phyloP scores from a whole-genome alignment of 306 rosid species.

The Ziziphus jujuba region DNA sequence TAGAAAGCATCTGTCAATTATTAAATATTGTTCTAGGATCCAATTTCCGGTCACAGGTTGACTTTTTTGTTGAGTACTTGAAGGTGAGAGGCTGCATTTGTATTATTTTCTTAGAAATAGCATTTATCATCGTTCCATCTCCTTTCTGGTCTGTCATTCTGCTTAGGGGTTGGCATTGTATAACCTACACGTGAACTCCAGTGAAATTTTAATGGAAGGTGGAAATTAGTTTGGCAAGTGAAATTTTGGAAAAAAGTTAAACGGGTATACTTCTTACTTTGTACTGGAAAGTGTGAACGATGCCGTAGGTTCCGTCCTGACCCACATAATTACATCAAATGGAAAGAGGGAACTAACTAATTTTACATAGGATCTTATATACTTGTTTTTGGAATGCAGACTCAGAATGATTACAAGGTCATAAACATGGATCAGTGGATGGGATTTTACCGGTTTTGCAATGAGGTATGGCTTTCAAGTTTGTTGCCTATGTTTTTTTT shows the following conservation, averaged over 20 bases:
- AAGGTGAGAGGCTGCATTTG: conserved; percentile 53
- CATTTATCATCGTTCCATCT: background rate
- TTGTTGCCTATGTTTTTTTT: conserved; percentile 2
- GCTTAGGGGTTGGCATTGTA: too few species aligned
- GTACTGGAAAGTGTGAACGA: too few species aligned
- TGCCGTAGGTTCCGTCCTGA: background rate
- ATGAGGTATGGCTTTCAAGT: conserved; percentile 57
- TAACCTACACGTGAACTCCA: too few species aligned
- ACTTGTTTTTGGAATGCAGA: conserved; percentile 46
- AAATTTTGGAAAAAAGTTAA: too few species aligned
- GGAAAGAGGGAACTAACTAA: background rate
- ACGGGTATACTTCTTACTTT: too few species aligned
- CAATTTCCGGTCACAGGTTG: conserved; percentile 68
- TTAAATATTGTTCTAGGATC: conserved; percentile 84
- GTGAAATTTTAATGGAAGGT: too few species aligned
- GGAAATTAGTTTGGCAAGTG: too few species aligned
- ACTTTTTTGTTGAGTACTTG: conserved; percentile 71
- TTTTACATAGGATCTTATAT: conserved; percentile 11
- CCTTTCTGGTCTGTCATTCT: too few species aligned
- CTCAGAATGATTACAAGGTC: conserved; percentile 92
- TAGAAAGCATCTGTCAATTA: conserved; percentile 90
- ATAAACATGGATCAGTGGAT: conserved; percentile 97
- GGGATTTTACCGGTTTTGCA: conserved; percentile 96
- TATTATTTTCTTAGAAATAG: conserved; percentile 5
- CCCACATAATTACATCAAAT: background rate